Evolutionary conservation across 2,329 filamentous ascomycete genomes (phyloP).

Genomic region (Aureobasidium uvarum): DNA sequence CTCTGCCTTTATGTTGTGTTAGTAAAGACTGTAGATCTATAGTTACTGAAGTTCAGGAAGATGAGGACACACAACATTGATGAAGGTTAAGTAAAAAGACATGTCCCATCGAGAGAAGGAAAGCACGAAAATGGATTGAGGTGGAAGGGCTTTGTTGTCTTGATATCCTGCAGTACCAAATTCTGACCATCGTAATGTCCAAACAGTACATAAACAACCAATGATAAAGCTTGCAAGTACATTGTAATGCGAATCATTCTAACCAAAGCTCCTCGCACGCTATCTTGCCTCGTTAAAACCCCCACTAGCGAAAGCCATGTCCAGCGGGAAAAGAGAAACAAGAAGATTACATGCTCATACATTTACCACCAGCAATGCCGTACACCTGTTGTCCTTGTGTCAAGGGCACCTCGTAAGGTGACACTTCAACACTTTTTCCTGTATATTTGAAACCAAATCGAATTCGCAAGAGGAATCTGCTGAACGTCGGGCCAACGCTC

Average conservation of each 20-base stretch:
- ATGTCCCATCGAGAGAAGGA: neutral
- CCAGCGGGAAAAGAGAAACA: slow-evolving; percentile 22
- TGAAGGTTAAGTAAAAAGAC: neutral
- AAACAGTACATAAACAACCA: neutral
- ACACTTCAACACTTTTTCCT: too few species aligned
- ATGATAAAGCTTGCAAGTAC: neutral
- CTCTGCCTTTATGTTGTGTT: neutral
- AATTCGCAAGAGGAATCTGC: neutral
- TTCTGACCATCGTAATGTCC: neutral
- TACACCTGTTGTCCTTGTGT: neutral
- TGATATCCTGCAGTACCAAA: neutral
- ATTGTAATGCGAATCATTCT: neutral
- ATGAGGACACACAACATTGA: neutral
- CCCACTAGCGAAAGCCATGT: neutral
- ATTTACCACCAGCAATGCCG: neutral
- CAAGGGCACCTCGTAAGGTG: neutral
- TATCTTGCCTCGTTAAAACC: slow-evolving; percentile 19
- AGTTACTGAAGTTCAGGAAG: neutral
- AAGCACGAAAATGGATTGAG: neutral
- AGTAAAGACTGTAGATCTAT: neutral
- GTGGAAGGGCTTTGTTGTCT: neutral
- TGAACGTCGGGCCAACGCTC: slow-evolving; percentile 13
- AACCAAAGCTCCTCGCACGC: neutral
- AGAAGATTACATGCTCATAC: slow-evolving; percentile 1
- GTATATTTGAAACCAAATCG: slow-evolving; percentile 1